Evolutionary conservation across 768 basidiomycete species (phyloP).

Genomic region (Suillus fuscotomentosus): DNA sequence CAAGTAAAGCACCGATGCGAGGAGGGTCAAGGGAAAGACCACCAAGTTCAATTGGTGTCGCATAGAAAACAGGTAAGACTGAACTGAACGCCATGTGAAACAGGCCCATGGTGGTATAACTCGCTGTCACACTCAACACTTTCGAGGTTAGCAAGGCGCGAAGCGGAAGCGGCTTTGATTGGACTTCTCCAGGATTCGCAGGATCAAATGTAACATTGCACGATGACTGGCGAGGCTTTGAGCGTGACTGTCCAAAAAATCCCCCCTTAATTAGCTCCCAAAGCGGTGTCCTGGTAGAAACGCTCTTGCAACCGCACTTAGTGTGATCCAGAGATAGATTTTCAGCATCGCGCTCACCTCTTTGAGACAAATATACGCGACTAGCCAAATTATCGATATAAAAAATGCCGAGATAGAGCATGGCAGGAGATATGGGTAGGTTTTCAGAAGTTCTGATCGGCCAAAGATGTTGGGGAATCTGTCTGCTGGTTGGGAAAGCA

Average conservation of each 20-base stretch:
- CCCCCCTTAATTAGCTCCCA: not conserved
- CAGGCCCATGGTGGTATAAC: constrained; percentile 60
- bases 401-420: constrained; percentile 51
- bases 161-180: constrained; percentile 39
- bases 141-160: constrained; percentile 47
- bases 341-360: not conserved
- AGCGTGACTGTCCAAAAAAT: not conserved
- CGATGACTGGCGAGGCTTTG: not conserved
- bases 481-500: constrained; percentile 61
- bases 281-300: not conserved
- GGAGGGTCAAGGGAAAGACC: constrained; percentile 27
- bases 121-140: constrained; percentile 56
- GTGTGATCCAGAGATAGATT: not conserved
- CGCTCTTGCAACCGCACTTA: not conserved
- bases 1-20: constrained; percentile 28
- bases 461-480: constrained; percentile 65
- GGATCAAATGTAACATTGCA: no score
- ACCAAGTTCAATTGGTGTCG: constrained; percentile 29
- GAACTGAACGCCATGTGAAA: constrained; percentile 64
- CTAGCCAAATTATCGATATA: not conserved
- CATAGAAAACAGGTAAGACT: constrained; percentile 32
- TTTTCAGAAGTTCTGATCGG: constrained; percentile 49
- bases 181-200: not conserved
- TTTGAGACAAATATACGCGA: not conserved
- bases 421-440: constrained; percentile 73